These are phyloP conservation scores for Amanita rubescens DNA, from an alignment of 768 basidiomycete species.

Conservation along the genomic window DNA sequence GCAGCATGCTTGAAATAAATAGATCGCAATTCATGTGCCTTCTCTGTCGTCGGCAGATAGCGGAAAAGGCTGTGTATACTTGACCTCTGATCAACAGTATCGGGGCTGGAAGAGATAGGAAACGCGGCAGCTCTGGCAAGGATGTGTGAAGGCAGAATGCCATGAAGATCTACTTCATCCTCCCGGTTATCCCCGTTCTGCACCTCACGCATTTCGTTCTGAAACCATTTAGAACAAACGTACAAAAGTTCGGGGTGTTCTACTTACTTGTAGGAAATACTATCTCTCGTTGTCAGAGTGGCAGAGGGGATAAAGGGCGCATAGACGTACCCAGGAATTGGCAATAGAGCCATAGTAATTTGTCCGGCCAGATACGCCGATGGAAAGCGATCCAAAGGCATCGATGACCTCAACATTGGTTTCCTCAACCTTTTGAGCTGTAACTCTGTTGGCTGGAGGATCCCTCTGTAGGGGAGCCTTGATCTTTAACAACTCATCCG, in stretches of 20 bases:
- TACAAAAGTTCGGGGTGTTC: not conserved
- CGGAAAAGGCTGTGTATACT: slow-evolving; percentile 53
- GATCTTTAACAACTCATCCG: slow-evolving; percentile 66
- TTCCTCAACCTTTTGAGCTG: slow-evolving; percentile 52
- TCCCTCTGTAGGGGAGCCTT: slow-evolving; percentile 76
- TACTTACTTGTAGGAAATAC: slow-evolving; percentile 75
- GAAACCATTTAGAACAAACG: not conserved
- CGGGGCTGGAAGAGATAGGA: slow-evolving; percentile 43
- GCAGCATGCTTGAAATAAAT: slow-evolving; percentile 59
- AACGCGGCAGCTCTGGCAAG: slow-evolving; percentile 58
- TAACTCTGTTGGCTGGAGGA: slow-evolving; percentile 33
- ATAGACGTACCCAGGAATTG: slow-evolving; percentile 59
- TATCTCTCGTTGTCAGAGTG: slow-evolving; percentile 20
- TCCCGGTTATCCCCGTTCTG: slow-evolving; percentile 48
- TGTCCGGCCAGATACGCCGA: slow-evolving; percentile 62
- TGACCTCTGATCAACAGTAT: slow-evolving; percentile 33
- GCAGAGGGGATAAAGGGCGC: not conserved
- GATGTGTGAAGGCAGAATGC: slow-evolving; percentile 53
- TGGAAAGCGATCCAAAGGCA: slow-evolving; percentile 74
- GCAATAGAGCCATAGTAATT: slow-evolving; percentile 74
- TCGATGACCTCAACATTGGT: slow-evolving; percentile 62
- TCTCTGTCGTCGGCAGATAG: slow-evolving; percentile 59
- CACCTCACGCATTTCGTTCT: slow-evolving; percentile 58
- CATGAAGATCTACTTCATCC: slow-evolving; percentile 43
- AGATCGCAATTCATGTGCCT: slow-evolving; percentile 52